These are phyloP conservation scores for Tuber calosporum DNA, from an alignment of 495 filamentous ascomycete species.

Conservation along the genomic window DNA sequence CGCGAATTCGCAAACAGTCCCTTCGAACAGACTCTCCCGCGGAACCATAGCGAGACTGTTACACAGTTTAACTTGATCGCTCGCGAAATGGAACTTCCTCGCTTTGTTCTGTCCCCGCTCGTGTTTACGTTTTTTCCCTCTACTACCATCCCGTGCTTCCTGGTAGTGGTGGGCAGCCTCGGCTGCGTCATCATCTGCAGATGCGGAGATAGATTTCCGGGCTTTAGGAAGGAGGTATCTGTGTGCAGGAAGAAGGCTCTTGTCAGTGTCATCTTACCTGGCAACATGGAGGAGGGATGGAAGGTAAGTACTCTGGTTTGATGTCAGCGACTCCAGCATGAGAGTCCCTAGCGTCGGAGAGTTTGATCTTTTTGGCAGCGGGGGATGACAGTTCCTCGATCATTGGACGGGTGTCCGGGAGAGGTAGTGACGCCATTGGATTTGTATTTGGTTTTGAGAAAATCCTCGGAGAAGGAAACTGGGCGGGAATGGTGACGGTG, in stretches of 20 bases:
- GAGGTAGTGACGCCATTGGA: constrained; percentile 15
- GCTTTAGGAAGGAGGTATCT: constrained; percentile 53
- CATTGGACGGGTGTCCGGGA: neutral
- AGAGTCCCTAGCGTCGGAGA: constrained; percentile 44
- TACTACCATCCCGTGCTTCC: constrained; percentile 37
- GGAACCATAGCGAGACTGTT: constrained; percentile 65
- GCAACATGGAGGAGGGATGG: constrained; percentile 7
- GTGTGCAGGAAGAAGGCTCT: constrained; percentile 26
- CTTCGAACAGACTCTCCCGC: constrained; percentile 27
- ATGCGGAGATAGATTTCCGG: constrained; percentile 15
- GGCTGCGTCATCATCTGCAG: constrained; percentile 61
- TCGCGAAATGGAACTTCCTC: constrained; percentile 72
- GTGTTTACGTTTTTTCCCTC: constrained; percentile 56
- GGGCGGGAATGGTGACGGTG: neutral
- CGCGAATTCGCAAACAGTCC: constrained; percentile 32
- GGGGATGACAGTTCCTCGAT: constrained; percentile 10
- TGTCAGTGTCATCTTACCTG: constrained; percentile 27
- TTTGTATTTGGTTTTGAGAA: neutral
- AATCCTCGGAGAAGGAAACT: neutral
- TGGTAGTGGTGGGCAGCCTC: constrained; percentile 52
- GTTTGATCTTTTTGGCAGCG: constrained; percentile 37
- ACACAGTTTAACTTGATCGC: constrained; percentile 72
- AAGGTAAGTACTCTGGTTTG: constrained; percentile 64
- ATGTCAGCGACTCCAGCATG: constrained; percentile 69
- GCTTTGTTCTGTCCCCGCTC: constrained; percentile 75